Base-by-base conservation (phyloP, 257 asterid species). In the Ballota nigra region DNA sequence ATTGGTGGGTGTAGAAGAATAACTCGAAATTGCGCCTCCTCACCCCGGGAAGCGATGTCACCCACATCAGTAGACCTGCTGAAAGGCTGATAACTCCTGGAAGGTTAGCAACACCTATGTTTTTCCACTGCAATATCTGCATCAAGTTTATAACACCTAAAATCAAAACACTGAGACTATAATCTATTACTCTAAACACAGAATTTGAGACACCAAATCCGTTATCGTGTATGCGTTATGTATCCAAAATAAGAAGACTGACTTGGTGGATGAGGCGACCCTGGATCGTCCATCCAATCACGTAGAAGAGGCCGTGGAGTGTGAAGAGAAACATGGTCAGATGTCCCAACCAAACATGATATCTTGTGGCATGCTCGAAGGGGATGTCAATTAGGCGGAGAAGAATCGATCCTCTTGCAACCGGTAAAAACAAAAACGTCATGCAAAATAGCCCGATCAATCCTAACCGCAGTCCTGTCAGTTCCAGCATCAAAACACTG, bases 281-380 rank as follows among this genome's bases (percentile, higher is more conserved):
- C 12, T 85, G 62, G 28, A 90, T 71, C 3, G 82, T 49, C 98
- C 98, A 92, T 0, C 77, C 85, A 47, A 86, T 69, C 31, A 76
- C 80, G 56, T 73, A 87, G 72, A 83, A 83, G 22, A 90, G 83
- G 58, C 97, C 97, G 43, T 92, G 98, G 74, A 92, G 97, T 31
- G 86, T 80, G 73, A 92, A 90, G 43, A 90, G 77, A 19, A 73
- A 8, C 98, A 92, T 90, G 0, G 98, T 92, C 9, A 90, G 91
- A 74, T 92, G 98, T 66, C 98, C 98, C 59, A 92, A 70, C 98
- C 98, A 92, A 69, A 90, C 96, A 79, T 92, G 98, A 71, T 92
- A 92, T 75, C 89, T 75, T 2, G 95, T 84, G 13, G 93, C 98
- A 20, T 92, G 97, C 77, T 92, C 98, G 65, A 90, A 92, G 3